phyloP scores from a whole-genome alignment of 208 protist genomes.

The Trypanosoma theileri region DNA sequence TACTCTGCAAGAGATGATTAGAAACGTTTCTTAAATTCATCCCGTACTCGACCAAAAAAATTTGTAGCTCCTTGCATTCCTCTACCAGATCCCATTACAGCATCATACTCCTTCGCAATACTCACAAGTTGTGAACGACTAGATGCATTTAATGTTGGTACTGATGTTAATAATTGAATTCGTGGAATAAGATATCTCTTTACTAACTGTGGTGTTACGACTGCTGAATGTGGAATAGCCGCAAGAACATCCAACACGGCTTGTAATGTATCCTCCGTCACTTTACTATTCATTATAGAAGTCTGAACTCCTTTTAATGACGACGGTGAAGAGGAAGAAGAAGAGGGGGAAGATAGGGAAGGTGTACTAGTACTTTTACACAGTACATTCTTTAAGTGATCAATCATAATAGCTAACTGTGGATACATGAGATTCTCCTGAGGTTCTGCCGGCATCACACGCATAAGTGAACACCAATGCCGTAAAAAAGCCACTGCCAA shows the following conservation, averaged over 20 bases:
- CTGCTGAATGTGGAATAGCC: constrained; percentile 53
- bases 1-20: not conserved
- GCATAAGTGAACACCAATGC: constrained; percentile 52
- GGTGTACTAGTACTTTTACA: not conserved
- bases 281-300: not conserved
- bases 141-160: constrained; percentile 19
- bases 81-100: constrained; percentile 47
- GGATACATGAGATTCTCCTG: constrained; percentile 66
- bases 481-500: constrained; percentile 43
- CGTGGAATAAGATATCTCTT: constrained; percentile 51
- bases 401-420: constrained; percentile 50
- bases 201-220: constrained; percentile 65
- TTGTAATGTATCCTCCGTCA: constrained; percentile 48
- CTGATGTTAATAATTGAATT: constrained; percentile 38
- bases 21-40: constrained; percentile 57
- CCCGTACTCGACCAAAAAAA: constrained; percentile 54
- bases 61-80: constrained; percentile 17
- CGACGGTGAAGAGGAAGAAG: too few relatives aligned
- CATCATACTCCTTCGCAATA: constrained; percentile 43
- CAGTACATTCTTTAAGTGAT: constrained; percentile 37
- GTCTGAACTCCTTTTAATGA: not conserved
- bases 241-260: constrained; percentile 41
- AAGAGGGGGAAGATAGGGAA: not conserved
- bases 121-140: constrained; percentile 45
- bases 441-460: constrained; percentile 62